Base-by-base conservation (phyloP, 1,284 basidiomycete genomes). In the Pseudozyma sp. region DNA sequence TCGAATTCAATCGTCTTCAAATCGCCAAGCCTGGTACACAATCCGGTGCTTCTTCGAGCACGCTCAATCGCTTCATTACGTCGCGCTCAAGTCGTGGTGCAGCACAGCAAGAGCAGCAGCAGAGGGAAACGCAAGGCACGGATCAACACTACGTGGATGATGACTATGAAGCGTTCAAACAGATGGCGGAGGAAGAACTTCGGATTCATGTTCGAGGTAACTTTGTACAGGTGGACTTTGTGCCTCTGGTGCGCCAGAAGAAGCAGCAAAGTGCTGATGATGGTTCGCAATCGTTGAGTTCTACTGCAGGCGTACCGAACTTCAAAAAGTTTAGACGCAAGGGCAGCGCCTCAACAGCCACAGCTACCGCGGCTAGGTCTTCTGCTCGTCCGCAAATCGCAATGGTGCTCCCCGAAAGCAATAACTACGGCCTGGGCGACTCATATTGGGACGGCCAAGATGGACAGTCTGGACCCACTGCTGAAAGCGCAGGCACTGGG, bases 141-240 rank as follows among this genome's bases (percentile, higher is more conserved):
- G 43, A 21, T 12, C 18, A 13, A 25, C 21, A 34, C 25, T 19
- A n/a, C 25, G 36, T 68, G 18, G 76, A 78, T 44, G 72, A 78
- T 25, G 72, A 78, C 39, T 78, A 72, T 35, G 63, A 76, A 45
- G 72, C 69, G 9, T 78, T 78, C 64, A 76, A 76, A 44, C 50
- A 52, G 52, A 65, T 78, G 66, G 69, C 76, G 2, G 76, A 78
- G 43, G 72, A 78, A 39, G 72, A 78, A 43, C 50, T 78, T 25
- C 56, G 70, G 19, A 76, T 78, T 14, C 59, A 74, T 45, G 69
- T 74, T 5, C 36, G 76, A 8, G 80, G 80, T 42, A 82, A 82
- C 60, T 82, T 80, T 63, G 74, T 82, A 9, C 78, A 80, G 58
- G 80, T 82, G 8, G 80, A 82, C 53, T 79, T 80, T 63, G 80